Evolutionary conservation across 73 alveolate species (phyloP), one percentile per base, ranked within the genome.

Genomic region (Strombidium stylifer): DNA sequence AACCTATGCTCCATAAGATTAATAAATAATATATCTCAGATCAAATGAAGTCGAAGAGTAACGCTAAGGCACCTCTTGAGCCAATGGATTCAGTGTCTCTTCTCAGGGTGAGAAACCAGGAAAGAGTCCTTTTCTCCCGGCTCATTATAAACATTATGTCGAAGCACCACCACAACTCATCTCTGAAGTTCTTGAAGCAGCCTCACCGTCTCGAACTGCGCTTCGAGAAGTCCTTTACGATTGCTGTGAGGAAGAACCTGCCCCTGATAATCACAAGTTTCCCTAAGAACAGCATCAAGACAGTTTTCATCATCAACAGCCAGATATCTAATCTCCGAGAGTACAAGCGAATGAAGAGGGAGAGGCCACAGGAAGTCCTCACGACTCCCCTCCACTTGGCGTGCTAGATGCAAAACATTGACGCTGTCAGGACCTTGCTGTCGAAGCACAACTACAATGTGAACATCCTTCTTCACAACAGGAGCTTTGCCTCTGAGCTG

Each of bases 311-410:
- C 42, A 67, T 78, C 68, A 28, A 71, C 42, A 32, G n/a, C 27
- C 60, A 69, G 47, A 69, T 68, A 1, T 67, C 56, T 26, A 64
- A 53, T 47, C 68, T 67, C 48, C 57, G 55, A 26, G 42, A 35
- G 19, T 67, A 54, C 40, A 68, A 68, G 47, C 36, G 45, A 40
- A 57, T n/a, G n/a, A n/a, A 50, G 20, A 52, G 46, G 32, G 26
- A 69, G 4, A 32, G 36, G 16, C 28, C 16, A 30, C 30, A 31
- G n/a, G 86, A 73, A 18, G 48, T 46, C 28, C 20, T 66, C 0
- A 78, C 79, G 0, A 67, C 83, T 12, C 81, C 81, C 24, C 24
- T 67, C 25, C 81, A 67, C 24, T 20, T 67, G 16, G 88, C 88
- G 0, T 76, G 88, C 41, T 39, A 64, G 41, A 14, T 76, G 0